Percentiles rank a stretch among this genome's conserved stretches.
Evolutionary conservation across 2,329 filamentous ascomycete species (phyloP).

Genomic region (Paecilomyces variotii): DNA sequence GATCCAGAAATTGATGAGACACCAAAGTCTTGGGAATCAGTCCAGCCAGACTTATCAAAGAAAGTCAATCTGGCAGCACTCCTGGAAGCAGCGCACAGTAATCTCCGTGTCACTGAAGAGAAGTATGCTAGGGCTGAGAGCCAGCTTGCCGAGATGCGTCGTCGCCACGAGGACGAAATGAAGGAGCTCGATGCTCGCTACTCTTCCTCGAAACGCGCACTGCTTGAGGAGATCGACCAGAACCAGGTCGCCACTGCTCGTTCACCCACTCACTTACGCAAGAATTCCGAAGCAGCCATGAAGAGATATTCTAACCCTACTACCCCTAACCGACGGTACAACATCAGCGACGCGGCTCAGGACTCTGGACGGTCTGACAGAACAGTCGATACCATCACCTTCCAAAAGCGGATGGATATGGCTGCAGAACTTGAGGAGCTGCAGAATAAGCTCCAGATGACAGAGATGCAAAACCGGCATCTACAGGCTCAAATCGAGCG

Average conservation of each 20-base stretch:
- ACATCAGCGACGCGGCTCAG: conserved; percentile 54
- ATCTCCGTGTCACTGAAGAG: conserved; percentile 73
- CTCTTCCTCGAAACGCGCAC: conserved; percentile 59
- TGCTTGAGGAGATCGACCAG: conserved; percentile 79
- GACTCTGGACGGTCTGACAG: conserved; percentile 79
- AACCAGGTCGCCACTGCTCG: conserved; percentile 67
- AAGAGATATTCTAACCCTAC: conserved; percentile 65
- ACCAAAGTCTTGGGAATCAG: conserved; percentile 60
- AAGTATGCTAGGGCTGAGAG: conserved; percentile 73
- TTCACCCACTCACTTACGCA: conserved; percentile 64
- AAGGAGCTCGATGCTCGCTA: conserved; percentile 56
- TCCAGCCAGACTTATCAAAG: conserved; percentile 59
- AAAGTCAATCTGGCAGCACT: conserved; percentile 73
- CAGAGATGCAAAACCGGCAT: conserved; percentile 91
- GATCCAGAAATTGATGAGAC: conserved; percentile 64
- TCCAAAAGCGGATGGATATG: conserved; percentile 83
- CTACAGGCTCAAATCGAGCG: conserved; percentile 80
- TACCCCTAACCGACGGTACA: conserved; percentile 67
- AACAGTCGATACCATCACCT: conserved; percentile 73
- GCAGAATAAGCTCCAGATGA: conserved; percentile 87
- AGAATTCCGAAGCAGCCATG: conserved; percentile 47
- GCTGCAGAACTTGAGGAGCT: conserved; percentile 85
- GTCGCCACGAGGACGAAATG: conserved; percentile 63
- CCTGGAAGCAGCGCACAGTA: conserved; percentile 81
- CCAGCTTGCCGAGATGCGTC: conserved; percentile 70